Evolutionary conservation across 306 rosid species (phyloP).

Genomic region (Cicer judaicum): DNA sequence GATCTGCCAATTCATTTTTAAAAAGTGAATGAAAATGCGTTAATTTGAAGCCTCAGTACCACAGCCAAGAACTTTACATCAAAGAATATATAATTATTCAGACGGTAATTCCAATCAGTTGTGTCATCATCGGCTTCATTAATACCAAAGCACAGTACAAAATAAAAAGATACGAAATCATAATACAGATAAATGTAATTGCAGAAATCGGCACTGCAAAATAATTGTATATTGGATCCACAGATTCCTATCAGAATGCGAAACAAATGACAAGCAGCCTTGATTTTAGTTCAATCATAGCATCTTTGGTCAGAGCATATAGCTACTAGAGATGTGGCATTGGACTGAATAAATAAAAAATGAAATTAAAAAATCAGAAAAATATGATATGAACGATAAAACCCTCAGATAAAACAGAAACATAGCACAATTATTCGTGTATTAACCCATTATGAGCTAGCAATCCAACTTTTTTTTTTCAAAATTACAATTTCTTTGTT

Average conservation of each 20-base stretch:
- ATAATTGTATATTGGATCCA: neutral
- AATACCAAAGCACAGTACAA: neutral
- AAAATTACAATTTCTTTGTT: too few relatives aligned
- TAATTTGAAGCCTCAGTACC: neutral
- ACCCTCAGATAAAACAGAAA: too few relatives aligned
- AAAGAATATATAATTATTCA: neutral
- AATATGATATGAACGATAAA: too few relatives aligned
- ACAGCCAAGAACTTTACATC: conserved; percentile 1
- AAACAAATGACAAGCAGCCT: conserved; percentile 6
- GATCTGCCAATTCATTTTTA: neutral
- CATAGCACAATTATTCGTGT: too few relatives aligned
- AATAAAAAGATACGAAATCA: neutral
- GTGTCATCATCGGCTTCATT: neutral
- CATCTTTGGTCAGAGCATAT: too few relatives aligned
- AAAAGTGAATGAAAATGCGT: neutral
- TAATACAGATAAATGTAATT: neutral
- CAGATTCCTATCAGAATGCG: neutral
- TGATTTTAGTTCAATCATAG: too few relatives aligned
- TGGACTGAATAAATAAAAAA: too few relatives aligned
- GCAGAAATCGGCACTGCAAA: neutral
- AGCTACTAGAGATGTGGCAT: too few relatives aligned
- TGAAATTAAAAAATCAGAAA: too few relatives aligned
- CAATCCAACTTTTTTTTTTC: too few relatives aligned
- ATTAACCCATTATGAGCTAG: too few relatives aligned
- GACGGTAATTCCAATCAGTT: neutral